These are phyloP conservation scores for Clathrospora elynae DNA, from an alignment of 2,329 filamentous ascomycete genomes.

Conservation along the genomic window DNA sequence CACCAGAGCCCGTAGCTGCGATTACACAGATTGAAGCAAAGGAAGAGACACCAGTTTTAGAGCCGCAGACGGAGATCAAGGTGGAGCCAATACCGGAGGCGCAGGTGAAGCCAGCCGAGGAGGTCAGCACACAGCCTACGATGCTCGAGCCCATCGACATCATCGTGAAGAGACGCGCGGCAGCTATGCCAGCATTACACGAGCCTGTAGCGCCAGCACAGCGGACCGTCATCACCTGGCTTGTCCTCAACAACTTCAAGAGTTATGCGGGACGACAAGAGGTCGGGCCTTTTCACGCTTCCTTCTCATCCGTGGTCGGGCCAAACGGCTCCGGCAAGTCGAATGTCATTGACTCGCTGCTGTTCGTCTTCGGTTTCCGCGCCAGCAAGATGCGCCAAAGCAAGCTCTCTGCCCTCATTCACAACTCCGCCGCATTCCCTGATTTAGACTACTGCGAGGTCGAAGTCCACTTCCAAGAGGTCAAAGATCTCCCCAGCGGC, in stretches of 20 bases:
- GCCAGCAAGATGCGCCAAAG: slow-evolving; percentile 99
- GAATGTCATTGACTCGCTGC: slow-evolving; percentile 95
- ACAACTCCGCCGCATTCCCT: slow-evolving; percentile 88
- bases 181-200: slow-evolving; percentile 64
- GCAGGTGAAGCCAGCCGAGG: slow-evolving; percentile 59
- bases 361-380: slow-evolving; percentile 99
- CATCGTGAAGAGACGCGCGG: slow-evolving; percentile 80
- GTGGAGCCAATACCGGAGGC: slow-evolving; percentile 49
- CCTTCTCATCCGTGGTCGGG: slow-evolving; percentile 96
- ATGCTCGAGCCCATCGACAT: slow-evolving; percentile 91
- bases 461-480: slow-evolving; percentile 93
- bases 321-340: slow-evolving; percentile 98
- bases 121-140: slow-evolving; percentile 76
- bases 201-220: slow-evolving; percentile 79
- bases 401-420: slow-evolving; percentile 96
- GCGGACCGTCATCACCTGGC: slow-evolving; percentile 88
- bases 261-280: slow-evolving; percentile 95
- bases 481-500: slow-evolving; percentile 82
- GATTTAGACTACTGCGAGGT: slow-evolving; percentile 92
- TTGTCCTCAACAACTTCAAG: slow-evolving; percentile 96
- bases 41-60: slow-evolving; percentile 48
- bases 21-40: slow-evolving; percentile 74
- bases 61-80: slow-evolving; percentile 31
- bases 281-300: slow-evolving; percentile 94
- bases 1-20: slow-evolving; percentile 61